Evolutionary conservation across 352 stramenopile genomes (phyloP).

Genomic region (Phytophthora melonis): DNA sequence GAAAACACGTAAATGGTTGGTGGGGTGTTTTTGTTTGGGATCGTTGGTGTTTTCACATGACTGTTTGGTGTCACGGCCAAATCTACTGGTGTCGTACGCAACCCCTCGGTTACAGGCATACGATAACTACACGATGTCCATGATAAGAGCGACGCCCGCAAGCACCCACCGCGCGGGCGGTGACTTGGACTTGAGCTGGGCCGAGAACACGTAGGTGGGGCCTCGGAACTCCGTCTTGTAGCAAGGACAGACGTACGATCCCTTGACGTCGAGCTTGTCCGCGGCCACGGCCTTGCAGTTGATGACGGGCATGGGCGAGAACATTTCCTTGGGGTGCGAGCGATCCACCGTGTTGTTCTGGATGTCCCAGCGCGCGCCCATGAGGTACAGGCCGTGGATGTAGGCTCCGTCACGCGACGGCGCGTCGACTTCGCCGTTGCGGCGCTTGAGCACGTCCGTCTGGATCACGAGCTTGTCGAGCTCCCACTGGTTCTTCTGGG

Average conservation of each 20-base stretch:
- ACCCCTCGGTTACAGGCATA: not conserved
- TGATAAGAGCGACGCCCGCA: slow-evolving; percentile 96
- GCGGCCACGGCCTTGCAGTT: slow-evolving; percentile 96
- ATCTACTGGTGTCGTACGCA: too few species aligned
- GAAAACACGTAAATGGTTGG: too few species aligned
- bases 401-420: slow-evolving; percentile 94
- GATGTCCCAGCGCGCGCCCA: slow-evolving; percentile 96
- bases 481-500: slow-evolving; percentile 97
- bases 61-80: too few species aligned
- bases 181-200: slow-evolving; percentile 98
- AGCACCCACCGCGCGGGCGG: slow-evolving; percentile 95
- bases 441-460: slow-evolving; percentile 96
- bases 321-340: slow-evolving; percentile 98
- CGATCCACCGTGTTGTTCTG: slow-evolving; percentile 94
- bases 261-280: slow-evolving; percentile 96
- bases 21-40: too few species aligned
- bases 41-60: too few species aligned
- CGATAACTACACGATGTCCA: slow-evolving; percentile 86
- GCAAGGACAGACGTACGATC: slow-evolving; percentile 95
- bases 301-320: slow-evolving; percentile 97
- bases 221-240: slow-evolving; percentile 98
- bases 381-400: slow-evolving; percentile 94
- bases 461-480: slow-evolving; percentile 98
- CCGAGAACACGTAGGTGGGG: slow-evolving; percentile 97
- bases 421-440: slow-evolving; percentile 90